Percentiles rank a stretch among this genome's conserved stretches.
Evolutionary conservation across 2,329 filamentous ascomycete genomes (phyloP).

Genomic region (Thelonectria blattea): DNA sequence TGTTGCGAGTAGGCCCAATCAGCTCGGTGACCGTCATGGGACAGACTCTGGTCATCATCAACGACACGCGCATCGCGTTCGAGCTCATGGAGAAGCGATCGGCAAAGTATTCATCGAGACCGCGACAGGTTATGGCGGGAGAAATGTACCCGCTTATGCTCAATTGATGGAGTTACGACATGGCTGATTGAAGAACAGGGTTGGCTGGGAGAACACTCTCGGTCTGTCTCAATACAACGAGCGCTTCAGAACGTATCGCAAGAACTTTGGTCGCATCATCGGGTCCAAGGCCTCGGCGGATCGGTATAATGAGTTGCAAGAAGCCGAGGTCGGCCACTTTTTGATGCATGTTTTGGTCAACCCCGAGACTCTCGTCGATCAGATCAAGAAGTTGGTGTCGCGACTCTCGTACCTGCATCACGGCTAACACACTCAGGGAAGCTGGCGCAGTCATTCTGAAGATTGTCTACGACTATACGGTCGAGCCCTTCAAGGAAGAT

Average conservation of each 20-base stretch:
- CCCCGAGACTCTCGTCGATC: slow-evolving; percentile 45
- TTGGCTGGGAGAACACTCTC: slow-evolving; percentile 42
- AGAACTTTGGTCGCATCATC: slow-evolving; percentile 51
- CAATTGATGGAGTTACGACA: not conserved
- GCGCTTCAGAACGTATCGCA: slow-evolving; percentile 50
- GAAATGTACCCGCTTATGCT: slow-evolving; percentile 17
- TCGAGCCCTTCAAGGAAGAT: slow-evolving; percentile 26
- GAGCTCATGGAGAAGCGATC: slow-evolving; percentile 44
- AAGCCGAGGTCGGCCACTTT: slow-evolving; percentile 45
- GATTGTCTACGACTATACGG: slow-evolving; percentile 30
- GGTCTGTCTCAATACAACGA: slow-evolving; percentile 45
- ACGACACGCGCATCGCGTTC: slow-evolving; percentile 43
- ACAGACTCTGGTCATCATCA: slow-evolving; percentile 49
- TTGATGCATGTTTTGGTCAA: slow-evolving; percentile 42
- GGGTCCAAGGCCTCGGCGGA: slow-evolving; percentile 49
- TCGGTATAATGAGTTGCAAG: slow-evolving; percentile 50
- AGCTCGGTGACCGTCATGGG: slow-evolving; percentile 47
- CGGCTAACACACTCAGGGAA: slow-evolving; percentile 23
- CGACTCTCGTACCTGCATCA: not conserved
- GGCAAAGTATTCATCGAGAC: slow-evolving; percentile 20
- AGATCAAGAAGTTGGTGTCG: slow-evolving; percentile 49
- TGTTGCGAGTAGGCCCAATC: slow-evolving; percentile 49
- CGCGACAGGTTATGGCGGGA: slow-evolving; percentile 20
- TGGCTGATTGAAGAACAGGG: slow-evolving; percentile 4
- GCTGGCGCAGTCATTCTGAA: slow-evolving; percentile 27